Percentiles rank a stretch among this genome's conserved stretches.
Conservation (phyloP, 306 rosid species). For the Pterocarpus macrocarpus region DNA sequence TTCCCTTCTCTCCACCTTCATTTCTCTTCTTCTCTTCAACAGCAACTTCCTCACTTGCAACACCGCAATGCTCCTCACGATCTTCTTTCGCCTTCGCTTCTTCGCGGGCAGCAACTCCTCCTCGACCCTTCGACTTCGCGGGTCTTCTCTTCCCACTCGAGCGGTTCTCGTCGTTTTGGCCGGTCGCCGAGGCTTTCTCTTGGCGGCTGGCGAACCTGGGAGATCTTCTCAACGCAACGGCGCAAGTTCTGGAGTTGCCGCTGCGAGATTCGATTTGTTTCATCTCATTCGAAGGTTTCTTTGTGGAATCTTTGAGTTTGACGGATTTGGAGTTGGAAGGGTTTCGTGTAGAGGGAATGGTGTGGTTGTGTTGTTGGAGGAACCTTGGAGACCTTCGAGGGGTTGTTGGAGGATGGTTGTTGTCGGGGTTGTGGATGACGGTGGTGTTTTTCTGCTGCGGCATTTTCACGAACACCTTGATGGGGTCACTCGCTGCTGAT, state of each 20-base stretch:
- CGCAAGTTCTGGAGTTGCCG: background rate
- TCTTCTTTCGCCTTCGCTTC: constrained; percentile 16
- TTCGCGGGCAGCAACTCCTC: constrained; percentile 15
- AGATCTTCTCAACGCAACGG: constrained; percentile 47
- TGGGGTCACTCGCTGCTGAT: background rate
- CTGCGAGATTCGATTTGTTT: constrained; percentile 18
- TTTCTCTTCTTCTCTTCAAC: constrained; percentile 19
- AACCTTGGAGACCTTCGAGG: constrained; percentile 73
- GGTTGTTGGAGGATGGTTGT: constrained; percentile 13
- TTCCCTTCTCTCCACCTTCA: constrained; percentile 39
- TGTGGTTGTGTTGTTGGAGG: constrained; percentile 28
- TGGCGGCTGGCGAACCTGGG: constrained; percentile 48
- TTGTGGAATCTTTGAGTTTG: background rate
- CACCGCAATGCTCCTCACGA: background rate
- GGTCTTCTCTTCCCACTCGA: constrained; percentile 19
- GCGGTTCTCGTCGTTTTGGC: constrained; percentile 15
- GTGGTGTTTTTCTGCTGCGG: constrained; percentile 46
- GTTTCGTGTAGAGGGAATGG: background rate
- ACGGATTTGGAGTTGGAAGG: constrained; percentile 3
- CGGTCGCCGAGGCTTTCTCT: background rate
- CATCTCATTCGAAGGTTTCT: constrained; percentile 18
- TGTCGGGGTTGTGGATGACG: background rate
- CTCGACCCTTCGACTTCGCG: constrained; percentile 1
- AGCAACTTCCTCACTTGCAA: constrained; percentile 17
- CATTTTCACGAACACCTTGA: constrained; percentile 69